A percentile compares a stretch with the other conserved stretches of the same genome.
phyloP scores from a whole-genome alignment of 2,329 filamentous ascomycete species.

The Sporothrix globosa region DNA sequence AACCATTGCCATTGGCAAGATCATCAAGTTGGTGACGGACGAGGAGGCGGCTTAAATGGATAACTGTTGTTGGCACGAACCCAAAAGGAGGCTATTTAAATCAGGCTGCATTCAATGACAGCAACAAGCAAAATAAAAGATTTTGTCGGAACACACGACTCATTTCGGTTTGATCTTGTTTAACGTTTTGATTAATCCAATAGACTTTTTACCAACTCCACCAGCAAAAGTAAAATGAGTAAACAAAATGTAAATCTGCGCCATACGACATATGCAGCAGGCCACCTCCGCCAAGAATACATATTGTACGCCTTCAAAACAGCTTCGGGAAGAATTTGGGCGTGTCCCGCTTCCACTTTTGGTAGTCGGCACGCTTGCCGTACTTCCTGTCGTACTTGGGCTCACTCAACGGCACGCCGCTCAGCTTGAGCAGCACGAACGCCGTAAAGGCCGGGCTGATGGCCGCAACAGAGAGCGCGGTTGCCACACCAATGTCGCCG shows the following conservation, averaged over 20 bases:
- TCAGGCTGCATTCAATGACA: not conserved
- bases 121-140: not conserved
- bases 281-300: not conserved
- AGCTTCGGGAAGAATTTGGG: conserved; percentile 67
- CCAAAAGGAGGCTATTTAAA: conserved; percentile 18
- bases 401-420: conserved; percentile 68
- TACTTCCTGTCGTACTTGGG: conserved; percentile 69
- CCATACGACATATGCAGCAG: not conserved
- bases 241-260: not conserved
- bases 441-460: conserved; percentile 67
- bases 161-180: not conserved
- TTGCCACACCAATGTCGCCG: conserved; percentile 41
- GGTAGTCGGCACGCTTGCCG: conserved; percentile 66
- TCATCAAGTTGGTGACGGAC: conserved; percentile 75
- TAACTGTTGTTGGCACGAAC: not conserved
- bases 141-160: not conserved
- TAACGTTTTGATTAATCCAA: not conserved
- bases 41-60: conserved; percentile 36
- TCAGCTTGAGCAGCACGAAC: conserved; percentile 65
- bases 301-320: conserved; percentile 41
- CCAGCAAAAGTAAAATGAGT: not conserved
- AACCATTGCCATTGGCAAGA: conserved; percentile 99
- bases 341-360: conserved; percentile 68
- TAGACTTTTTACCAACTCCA: not conserved
- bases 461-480: conserved; percentile 52